These are phyloP conservation scores for Macadamia integrifolia DNA, from an alignment of 164 flowering plant species.

Conservation along the genomic window DNA sequence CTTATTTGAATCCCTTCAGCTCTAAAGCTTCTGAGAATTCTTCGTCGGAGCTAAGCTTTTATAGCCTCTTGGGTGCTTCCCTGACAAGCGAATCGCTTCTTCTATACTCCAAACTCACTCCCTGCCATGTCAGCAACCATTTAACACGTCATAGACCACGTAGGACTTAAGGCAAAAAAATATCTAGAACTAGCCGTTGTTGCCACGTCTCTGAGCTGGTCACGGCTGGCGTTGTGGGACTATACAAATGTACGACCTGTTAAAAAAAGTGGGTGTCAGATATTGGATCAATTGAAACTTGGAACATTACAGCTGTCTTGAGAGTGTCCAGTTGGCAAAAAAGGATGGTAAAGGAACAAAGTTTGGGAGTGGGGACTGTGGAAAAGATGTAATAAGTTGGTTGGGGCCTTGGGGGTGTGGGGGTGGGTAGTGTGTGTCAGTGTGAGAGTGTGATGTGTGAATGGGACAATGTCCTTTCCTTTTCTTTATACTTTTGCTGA, in stretches of 20 bases:
- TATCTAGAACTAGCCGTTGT: slow-evolving; percentile 51
- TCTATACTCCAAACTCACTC: background rate
- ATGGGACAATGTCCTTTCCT: background rate
- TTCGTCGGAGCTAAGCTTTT: too few relatives aligned
- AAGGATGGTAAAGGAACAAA: background rate
- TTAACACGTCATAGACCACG: slow-evolving; percentile 20
- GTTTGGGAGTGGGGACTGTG: background rate
- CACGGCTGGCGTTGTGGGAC: slow-evolving; percentile 4
- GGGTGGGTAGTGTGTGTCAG: too few relatives aligned
- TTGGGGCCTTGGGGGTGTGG: too few relatives aligned
- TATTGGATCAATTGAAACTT: background rate
- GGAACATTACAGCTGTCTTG: slow-evolving; percentile 44
- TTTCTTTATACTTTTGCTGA: slow-evolving; percentile 1
- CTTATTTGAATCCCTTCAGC: too few relatives aligned
- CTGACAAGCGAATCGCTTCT: slow-evolving; percentile 6
- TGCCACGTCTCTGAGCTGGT: slow-evolving; percentile 28
- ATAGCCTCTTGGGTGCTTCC: background rate
- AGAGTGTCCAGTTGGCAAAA: slow-evolving; percentile 30
- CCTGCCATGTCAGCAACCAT: background rate
- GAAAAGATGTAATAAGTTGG: too few relatives aligned
- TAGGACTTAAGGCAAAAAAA: slow-evolving; percentile 13
- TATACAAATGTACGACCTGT: too few relatives aligned
- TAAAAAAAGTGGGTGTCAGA: slow-evolving; percentile 10
- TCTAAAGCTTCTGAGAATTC: too few relatives aligned
- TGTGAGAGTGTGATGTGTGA: too few relatives aligned